These are phyloP conservation scores for Ophiostoma montium DNA, from an alignment of 2,329 filamentous ascomycete genomes.

Conservation along the genomic window DNA sequence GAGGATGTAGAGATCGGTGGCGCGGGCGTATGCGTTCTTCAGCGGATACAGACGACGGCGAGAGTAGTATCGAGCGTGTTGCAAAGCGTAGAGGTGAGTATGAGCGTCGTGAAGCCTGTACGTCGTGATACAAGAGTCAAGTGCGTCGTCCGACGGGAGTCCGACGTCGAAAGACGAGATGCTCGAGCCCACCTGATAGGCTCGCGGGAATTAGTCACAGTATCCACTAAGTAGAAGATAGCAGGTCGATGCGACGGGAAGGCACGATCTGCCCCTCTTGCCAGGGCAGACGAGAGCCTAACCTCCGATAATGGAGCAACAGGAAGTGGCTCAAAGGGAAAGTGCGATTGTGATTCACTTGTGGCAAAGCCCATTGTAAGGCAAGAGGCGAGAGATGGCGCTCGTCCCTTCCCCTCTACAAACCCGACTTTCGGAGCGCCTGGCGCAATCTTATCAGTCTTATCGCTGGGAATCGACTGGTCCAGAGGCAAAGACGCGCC, in stretches of 20 bases:
- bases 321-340: background rate
- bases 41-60: too few species aligned
- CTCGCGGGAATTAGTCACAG: background rate
- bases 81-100: too few species aligned
- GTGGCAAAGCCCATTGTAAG: too few species aligned
- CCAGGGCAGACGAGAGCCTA: background rate
- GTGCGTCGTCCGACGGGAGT: too few species aligned
- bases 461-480: constrained; percentile 2
- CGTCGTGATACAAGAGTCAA: too few species aligned
- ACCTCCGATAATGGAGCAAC: background rate
- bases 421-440: constrained; percentile 1
- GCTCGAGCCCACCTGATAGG: background rate
- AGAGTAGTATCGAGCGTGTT: too few species aligned
- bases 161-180: too few species aligned
- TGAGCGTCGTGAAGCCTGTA: too few species aligned
- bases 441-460: background rate
- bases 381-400: background rate
- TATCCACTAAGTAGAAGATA: background rate
- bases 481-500: background rate
- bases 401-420: background rate
- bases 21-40: too few species aligned
- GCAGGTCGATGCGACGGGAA: background rate
- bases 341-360: background rate
- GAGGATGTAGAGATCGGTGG: too few species aligned
- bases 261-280: background rate